Conservation (phyloP, 164 flowering plant genomes). For the Paratinospora sagittata region DNA sequence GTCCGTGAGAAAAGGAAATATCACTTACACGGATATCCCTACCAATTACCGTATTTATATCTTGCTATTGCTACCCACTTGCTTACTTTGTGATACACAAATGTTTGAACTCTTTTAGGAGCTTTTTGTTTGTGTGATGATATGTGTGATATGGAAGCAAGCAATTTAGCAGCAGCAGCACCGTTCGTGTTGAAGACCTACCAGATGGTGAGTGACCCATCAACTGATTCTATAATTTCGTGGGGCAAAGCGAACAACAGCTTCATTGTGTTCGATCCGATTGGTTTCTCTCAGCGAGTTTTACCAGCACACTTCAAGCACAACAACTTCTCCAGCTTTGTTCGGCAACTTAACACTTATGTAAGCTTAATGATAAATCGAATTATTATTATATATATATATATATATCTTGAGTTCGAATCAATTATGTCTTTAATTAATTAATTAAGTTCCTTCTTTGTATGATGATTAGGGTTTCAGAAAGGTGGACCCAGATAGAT, state of each 20-base stretch:
- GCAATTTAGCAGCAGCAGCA: constrained; percentile 28
- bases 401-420: no score
- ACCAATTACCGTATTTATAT: no score
- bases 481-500: constrained; percentile 78
- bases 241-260: constrained; percentile 80
- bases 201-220: constrained; percentile 75
- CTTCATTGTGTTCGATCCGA: constrained; percentile 67
- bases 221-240: constrained; percentile 42
- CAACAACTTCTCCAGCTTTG: constrained; percentile 93
- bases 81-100: no score
- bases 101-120: neutral
- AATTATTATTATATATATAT: no score
- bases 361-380: constrained; percentile 14
- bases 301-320: constrained; percentile 58
- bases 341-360: constrained; percentile 89
- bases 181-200: constrained; percentile 84
- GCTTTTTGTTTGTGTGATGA: neutral
- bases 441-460: neutral
- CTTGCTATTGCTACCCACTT: neutral
- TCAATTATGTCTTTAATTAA: neutral
- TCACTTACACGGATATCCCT: neutral
- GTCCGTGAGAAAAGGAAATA: neutral
- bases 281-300: constrained; percentile 54
- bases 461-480: constrained; percentile 50
- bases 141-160: neutral